These are phyloP conservation scores for Globisporangium nagaii DNA, from an alignment of 352 stramenopile species.

Conservation along the genomic window DNA sequence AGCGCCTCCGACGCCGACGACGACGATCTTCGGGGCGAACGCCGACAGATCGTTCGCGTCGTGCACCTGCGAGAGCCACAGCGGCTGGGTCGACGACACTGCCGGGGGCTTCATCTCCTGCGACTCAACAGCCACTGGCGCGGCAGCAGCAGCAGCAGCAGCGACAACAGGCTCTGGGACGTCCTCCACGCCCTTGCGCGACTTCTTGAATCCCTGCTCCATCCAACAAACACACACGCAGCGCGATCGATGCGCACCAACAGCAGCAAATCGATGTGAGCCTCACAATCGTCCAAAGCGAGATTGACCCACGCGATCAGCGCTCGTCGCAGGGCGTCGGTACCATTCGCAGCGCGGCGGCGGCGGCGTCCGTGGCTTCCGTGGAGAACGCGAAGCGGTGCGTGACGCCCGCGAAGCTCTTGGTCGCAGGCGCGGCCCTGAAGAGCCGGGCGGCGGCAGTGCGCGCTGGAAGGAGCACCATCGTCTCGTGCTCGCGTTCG, in stretches of 20 bases:
- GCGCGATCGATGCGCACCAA: too few species aligned
- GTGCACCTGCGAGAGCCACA: constrained; percentile 71
- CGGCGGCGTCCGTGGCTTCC: constrained; percentile 64
- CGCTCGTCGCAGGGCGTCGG: background rate
- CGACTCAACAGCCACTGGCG: constrained; percentile 11
- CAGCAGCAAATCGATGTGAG: background rate
- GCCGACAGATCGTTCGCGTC: constrained; percentile 54
- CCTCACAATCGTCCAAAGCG: background rate
- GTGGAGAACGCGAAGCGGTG: constrained; percentile 41
- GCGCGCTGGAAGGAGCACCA: constrained; percentile 38
- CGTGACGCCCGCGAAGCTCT: constrained; percentile 2
- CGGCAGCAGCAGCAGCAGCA: constrained; percentile 1
- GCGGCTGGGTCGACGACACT: constrained; percentile 55
- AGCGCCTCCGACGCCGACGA: constrained; percentile 83
- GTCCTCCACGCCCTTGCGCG: constrained; percentile 29
- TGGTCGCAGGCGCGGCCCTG: constrained; percentile 5
- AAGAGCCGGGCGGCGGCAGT: constrained; percentile 28
- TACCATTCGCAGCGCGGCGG: constrained; percentile 70
- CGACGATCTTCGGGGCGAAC: constrained; percentile 84
- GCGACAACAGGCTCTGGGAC: background rate
- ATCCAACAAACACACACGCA: background rate
- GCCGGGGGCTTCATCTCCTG: constrained; percentile 38
- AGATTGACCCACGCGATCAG: background rate
- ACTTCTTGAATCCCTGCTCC: constrained; percentile 48
- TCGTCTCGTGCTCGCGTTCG: too few species aligned